Evolutionary conservation across 768 basidiomycete genomes (phyloP).

Genomic region (Gloeophyllum trabeum): DNA sequence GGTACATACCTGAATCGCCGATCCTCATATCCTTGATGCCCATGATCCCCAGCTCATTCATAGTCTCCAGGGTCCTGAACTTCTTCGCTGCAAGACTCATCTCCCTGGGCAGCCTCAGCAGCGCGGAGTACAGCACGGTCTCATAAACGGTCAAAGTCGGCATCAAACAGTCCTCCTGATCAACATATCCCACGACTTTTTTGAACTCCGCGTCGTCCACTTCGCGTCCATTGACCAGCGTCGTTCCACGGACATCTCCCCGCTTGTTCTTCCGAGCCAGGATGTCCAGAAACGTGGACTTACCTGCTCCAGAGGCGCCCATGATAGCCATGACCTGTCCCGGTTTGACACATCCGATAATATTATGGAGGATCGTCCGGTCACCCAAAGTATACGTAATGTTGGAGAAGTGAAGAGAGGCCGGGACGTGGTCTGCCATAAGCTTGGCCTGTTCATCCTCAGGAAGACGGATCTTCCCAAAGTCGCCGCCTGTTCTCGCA

Average conservation of each 20-base stretch:
- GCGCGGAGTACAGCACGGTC: conserved; percentile 88
- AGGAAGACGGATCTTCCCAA: conserved; percentile 66
- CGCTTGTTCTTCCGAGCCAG: conserved; percentile 85
- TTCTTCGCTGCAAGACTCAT: conserved; percentile 97
- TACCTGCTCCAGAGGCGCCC: conserved; percentile 95
- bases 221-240: conserved; percentile 77
- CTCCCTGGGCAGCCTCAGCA: conserved; percentile 82
- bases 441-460: conserved; percentile 74
- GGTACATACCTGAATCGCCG: conserved; percentile 67
- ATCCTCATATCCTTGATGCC: conserved; percentile 85
- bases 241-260: conserved; percentile 62
- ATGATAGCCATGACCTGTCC: conserved; percentile 93
- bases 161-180: conserved; percentile 98
- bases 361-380: conserved; percentile 62
- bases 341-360: conserved; percentile 76
- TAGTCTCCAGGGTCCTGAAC: conserved; percentile 86
- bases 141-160: conserved; percentile 96
- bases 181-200: conserved; percentile 87
- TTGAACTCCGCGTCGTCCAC: conserved; percentile 69
- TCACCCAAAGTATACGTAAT: conserved; percentile 69
- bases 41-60: conserved; percentile 92
- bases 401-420: conserved; percentile 82
- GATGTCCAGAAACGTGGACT: conserved; percentile 94
- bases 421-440: conserved; percentile 91
- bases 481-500: conserved; percentile 49